These are phyloP conservation scores for Diplodia corticola DNA, from an alignment of 2,329 filamentous ascomycete species.

Conservation along the genomic window DNA sequence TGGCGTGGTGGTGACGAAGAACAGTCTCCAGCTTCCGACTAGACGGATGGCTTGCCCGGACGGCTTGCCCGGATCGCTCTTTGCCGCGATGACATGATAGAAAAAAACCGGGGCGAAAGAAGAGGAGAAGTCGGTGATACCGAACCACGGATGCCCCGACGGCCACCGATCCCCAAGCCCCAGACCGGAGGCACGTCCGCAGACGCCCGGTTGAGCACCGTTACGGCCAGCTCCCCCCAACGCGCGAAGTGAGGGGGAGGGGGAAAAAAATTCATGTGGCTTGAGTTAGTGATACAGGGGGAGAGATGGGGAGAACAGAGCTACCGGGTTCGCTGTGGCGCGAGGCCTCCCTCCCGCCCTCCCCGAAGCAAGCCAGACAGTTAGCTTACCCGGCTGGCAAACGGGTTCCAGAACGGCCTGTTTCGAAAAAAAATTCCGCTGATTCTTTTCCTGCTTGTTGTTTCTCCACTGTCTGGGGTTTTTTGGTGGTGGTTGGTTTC, in stretches of 20 bases:
- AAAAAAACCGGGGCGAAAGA: background rate
- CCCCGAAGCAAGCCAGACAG: background rate
- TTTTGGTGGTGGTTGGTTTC: background rate
- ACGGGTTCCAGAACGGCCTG: background rate
- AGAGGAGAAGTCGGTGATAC: background rate
- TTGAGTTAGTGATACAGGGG: background rate
- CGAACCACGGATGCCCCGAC: background rate
- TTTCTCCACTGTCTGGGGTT: background rate
- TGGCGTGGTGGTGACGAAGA: background rate
- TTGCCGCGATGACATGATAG: background rate
- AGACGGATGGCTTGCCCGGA: too few species aligned
- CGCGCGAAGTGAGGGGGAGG: background rate
- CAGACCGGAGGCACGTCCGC: background rate
- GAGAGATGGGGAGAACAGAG: background rate
- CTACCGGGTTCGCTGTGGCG: background rate
- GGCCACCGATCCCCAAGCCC: background rate
- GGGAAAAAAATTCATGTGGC: background rate
- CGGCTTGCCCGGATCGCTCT: too few species aligned
- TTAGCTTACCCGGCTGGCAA: background rate
- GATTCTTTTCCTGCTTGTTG: background rate
- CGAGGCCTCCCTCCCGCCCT: background rate
- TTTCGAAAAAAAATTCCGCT: background rate
- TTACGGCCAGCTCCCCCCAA: too few species aligned
- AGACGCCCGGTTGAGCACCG: background rate
- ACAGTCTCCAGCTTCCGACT: background rate